Conservation (phyloP, 805 yeast species). For the Debaryomyces tyrocola region DNA sequence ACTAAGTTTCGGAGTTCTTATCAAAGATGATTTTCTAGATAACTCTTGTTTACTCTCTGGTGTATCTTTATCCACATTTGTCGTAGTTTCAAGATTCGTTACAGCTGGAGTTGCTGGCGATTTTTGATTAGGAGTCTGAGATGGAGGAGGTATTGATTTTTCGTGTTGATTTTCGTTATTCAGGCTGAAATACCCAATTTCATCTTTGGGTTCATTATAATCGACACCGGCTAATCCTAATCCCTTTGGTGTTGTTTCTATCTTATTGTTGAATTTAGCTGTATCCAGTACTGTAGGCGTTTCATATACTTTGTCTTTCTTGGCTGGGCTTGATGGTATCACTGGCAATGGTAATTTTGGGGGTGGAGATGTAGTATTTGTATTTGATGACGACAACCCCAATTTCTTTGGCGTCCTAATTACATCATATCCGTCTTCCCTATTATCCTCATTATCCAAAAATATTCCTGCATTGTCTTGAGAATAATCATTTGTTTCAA, state of each 20-base stretch:
- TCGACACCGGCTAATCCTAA: slow-evolving; percentile 41
- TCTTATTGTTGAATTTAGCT: slow-evolving; percentile 1
- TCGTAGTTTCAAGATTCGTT: slow-evolving; percentile 23
- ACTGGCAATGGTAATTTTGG: slow-evolving; percentile 28
- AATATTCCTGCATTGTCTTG: slow-evolving; percentile 8
- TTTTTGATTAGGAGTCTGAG: slow-evolving; percentile 2
- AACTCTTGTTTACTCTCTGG: slow-evolving; percentile 6
- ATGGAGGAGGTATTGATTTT: neutral
- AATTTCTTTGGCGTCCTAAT: slow-evolving; percentile 17
- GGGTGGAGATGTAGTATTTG: slow-evolving; percentile 32
- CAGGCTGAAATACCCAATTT: neutral
- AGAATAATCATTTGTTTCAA: slow-evolving; percentile 33
- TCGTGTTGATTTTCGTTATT: neutral
- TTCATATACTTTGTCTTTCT: slow-evolving; percentile 5
- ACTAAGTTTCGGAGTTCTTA: slow-evolving; percentile 30
- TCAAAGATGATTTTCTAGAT: slow-evolving; percentile 28
- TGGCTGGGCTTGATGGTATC: slow-evolving; percentile 23
- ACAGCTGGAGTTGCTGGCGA: slow-evolving; percentile 1
- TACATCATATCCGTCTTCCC: neutral
- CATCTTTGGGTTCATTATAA: slow-evolving; percentile 12
- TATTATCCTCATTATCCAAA: slow-evolving; percentile 7
- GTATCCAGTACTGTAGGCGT: slow-evolving; percentile 13
- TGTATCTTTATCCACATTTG: slow-evolving; percentile 30
- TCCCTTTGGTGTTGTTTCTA: slow-evolving; percentile 26
- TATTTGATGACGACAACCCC: neutral